A percentile compares a stretch with the other conserved stretches of the same genome.
Evolutionary conservation across 2,329 filamentous ascomycete species (phyloP).

Genomic region (Xylariales sp.): DNA sequence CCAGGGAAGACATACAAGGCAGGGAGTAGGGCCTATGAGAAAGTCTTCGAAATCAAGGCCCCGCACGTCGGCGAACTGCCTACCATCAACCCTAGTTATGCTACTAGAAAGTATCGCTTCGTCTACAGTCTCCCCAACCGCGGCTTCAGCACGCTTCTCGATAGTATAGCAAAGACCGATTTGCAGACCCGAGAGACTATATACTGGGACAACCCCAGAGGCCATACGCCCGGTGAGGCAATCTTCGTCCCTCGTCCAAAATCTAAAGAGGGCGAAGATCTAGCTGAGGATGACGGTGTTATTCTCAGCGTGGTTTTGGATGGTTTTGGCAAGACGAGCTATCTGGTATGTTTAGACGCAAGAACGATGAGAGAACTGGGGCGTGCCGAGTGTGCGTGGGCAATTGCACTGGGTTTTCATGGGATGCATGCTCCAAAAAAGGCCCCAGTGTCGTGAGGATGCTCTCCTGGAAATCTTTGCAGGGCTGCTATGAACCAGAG

Average conservation of each 20-base stretch:
- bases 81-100: conserved; percentile 56
- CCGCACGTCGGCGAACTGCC: conserved; percentile 60
- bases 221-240: conserved; percentile 64
- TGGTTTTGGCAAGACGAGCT: conserved; percentile 39
- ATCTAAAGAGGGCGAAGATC: conserved; percentile 24
- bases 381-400: conserved; percentile 37
- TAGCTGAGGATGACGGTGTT: conserved; percentile 59
- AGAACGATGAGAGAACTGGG: conserved; percentile 41
- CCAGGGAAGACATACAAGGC: background rate
- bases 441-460: too few species aligned
- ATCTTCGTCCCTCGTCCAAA: conserved; percentile 57
- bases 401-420: conserved; percentile 44
- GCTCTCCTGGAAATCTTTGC: too few species aligned
- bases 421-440: conserved; percentile 30
- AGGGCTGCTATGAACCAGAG: too few species aligned
- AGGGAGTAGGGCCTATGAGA: conserved; percentile 18
- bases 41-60: conserved; percentile 42
- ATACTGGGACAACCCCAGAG: conserved; percentile 52
- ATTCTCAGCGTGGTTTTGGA: conserved; percentile 50
- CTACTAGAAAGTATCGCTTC: conserved; percentile 52
- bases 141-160: conserved; percentile 55
- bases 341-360: conserved; percentile 42
- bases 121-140: conserved; percentile 54
- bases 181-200: conserved; percentile 44
- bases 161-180: conserved; percentile 64